A percentile compares a stretch with the other conserved stretches of the same genome.
Conservation (phyloP, 164 flowering plant species). For the Macadamia tetraphylla region DNA sequence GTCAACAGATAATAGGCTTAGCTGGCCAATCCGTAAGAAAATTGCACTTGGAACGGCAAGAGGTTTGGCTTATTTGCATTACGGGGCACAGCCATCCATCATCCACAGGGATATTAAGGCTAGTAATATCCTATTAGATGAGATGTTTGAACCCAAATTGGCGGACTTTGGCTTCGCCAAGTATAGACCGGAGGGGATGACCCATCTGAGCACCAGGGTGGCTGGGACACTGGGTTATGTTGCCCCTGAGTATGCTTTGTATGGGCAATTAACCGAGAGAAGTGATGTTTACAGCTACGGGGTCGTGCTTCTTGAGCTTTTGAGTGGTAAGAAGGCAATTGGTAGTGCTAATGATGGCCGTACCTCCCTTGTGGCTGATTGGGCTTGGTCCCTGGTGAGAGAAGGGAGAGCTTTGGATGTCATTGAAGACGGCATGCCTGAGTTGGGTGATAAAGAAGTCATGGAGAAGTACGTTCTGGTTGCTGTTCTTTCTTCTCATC, state of each 20-base stretch:
- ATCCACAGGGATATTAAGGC: conserved; percentile 87
- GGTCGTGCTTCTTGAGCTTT: conserved; percentile 75
- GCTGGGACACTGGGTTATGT: conserved; percentile 94
- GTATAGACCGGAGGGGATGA: conserved; percentile 73
- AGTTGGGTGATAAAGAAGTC: conserved; percentile 39
- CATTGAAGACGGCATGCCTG: conserved; percentile 65
- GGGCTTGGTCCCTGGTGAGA: conserved; percentile 81
- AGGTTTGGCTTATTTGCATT: conserved; percentile 81
- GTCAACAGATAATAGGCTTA: conserved; percentile 28
- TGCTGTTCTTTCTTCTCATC: conserved; percentile 76
- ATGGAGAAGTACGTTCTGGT: conserved; percentile 64
- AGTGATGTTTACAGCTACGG: conserved; percentile 87
- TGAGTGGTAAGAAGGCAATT: conserved; percentile 77
- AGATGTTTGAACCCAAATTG: conserved; percentile 65
- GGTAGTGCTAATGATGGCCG: conserved; percentile 27
- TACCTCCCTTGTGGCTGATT: conserved; percentile 50
- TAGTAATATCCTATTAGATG: conserved; percentile 82
- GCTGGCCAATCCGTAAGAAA: conserved; percentile 71
- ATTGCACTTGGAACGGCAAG: conserved; percentile 74
- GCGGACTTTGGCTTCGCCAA: conserved; percentile 88
- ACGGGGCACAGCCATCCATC: conserved; percentile 67
- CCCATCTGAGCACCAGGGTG: conserved; percentile 83
- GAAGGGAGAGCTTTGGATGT: conserved; percentile 56
- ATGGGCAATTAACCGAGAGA: conserved; percentile 79
- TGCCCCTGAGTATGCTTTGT: conserved; percentile 89